Percentiles rank a stretch among this genome's conserved stretches.
These are phyloP conservation scores for Dactylellina haptotyla DNA, from an alignment of 2,329 filamentous ascomycete genomes.

Conservation along the genomic window DNA sequence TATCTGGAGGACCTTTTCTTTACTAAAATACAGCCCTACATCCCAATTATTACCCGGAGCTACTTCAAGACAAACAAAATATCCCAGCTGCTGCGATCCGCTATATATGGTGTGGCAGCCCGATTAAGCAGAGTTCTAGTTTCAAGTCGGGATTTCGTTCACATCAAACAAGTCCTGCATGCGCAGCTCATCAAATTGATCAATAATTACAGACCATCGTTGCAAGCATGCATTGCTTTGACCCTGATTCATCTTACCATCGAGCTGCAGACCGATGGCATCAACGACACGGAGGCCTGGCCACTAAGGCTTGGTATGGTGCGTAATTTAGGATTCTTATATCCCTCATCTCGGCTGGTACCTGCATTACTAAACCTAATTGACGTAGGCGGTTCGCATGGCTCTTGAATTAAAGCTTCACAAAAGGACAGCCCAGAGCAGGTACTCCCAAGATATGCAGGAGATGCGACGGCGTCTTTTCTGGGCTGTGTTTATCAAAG, in stretches of 20 bases:
- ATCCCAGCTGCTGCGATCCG: conserved; percentile 54
- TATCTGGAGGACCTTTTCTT: conserved; percentile 56
- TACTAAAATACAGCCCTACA: conserved; percentile 55
- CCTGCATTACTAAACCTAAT: background rate
- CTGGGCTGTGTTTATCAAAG: conserved; percentile 57
- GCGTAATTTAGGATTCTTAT: conserved; percentile 11
- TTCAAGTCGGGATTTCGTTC: conserved; percentile 56
- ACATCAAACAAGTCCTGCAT: conserved; percentile 56
- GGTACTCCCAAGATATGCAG: conserved; percentile 48
- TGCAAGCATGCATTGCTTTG: conserved; percentile 56
- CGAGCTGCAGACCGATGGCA: conserved; percentile 56
- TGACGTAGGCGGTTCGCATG: conserved; percentile 55
- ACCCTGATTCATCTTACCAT: conserved; percentile 56
- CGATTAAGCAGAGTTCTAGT: conserved; percentile 55
- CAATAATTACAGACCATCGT: conserved; percentile 55
- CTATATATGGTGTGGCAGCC: conserved; percentile 57
- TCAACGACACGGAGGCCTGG: conserved; percentile 57
- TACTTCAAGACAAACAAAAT: conserved; percentile 55
- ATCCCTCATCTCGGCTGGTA: background rate
- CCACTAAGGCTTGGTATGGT: conserved; percentile 56
- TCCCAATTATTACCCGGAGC: conserved; percentile 55
- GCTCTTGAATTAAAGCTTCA: conserved; percentile 55
- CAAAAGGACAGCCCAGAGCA: conserved; percentile 45
- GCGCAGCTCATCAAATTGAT: conserved; percentile 55
- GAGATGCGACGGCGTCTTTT: conserved; percentile 56